Conservation (phyloP, 176 grass and related monocot genomes). For the Juncus effusus region DNA sequence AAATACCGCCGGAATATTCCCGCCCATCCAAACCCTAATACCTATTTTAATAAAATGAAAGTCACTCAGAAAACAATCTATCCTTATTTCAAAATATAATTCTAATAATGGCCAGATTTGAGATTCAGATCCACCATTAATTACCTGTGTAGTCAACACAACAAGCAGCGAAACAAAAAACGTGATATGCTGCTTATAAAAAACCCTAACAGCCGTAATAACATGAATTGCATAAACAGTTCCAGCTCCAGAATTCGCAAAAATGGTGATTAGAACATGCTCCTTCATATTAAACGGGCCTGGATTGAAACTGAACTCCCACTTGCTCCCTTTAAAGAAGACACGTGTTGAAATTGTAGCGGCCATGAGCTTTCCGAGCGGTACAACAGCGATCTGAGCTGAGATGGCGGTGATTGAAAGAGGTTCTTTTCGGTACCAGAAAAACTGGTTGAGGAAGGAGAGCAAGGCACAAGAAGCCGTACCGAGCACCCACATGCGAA, state of each 20-base stretch:
- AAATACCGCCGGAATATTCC: constrained; percentile 94
- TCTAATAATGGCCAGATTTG: neutral
- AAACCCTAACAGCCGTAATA: constrained; percentile 77
- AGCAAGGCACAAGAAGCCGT: constrained; percentile 66
- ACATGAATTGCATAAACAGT: constrained; percentile 88
- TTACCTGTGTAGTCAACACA: constrained; percentile 84
- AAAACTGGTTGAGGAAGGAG: constrained; percentile 92
- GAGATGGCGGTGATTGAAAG: constrained; percentile 85
- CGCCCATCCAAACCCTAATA: constrained; percentile 89
- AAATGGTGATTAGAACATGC: constrained; percentile 95
- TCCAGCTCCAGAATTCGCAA: constrained; percentile 88
- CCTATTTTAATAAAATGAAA: constrained; percentile 23
- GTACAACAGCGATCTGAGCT: constrained; percentile 88
- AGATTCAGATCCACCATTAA: neutral
- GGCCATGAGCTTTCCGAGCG: constrained; percentile 74
- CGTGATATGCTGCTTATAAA: constrained; percentile 73
- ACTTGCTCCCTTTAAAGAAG: constrained; percentile 44
- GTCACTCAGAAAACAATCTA: too few relatives aligned
- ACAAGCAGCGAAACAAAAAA: constrained; percentile 87
- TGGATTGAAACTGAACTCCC: constrained; percentile 81
- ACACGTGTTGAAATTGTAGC: constrained; percentile 17
- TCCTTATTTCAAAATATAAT: too few relatives aligned
- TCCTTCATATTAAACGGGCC: constrained; percentile 90
- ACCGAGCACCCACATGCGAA: constrained; percentile 94
- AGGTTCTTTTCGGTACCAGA: constrained; percentile 96